Evolutionary conservation across 495 filamentous ascomycete genomes (phyloP).

Genomic region (Penicillium bovifimosum): DNA sequence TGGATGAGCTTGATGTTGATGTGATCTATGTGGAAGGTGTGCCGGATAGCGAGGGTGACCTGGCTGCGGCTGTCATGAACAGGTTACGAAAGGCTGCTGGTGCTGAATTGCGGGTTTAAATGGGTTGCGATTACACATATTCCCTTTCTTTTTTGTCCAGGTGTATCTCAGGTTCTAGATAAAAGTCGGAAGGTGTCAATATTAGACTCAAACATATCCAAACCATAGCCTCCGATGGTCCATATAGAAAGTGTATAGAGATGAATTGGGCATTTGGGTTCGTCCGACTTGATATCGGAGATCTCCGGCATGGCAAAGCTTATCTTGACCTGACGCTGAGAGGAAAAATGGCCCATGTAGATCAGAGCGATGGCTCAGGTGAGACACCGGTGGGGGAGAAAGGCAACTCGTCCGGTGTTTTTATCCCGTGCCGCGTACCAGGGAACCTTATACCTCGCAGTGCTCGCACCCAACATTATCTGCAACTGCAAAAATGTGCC

Average conservation of each 20-base stretch:
- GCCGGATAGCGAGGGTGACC: conserved; percentile 63
- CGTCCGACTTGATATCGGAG: conserved; percentile 4
- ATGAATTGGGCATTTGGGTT: background rate
- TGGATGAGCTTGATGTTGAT: conserved; percentile 74
- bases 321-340: background rate
- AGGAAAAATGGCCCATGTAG: background rate
- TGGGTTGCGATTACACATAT: conserved; percentile 4
- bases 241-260: background rate
- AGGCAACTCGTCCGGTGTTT: conserved; percentile 1
- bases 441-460: no score
- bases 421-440: no score
- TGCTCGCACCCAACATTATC: no score
- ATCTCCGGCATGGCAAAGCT: conserved; percentile 11
- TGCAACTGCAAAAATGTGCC: conserved; percentile 24
- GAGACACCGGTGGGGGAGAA: conserved; percentile 6
- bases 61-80: conserved; percentile 97
- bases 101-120: conserved; percentile 35
- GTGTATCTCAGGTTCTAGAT: background rate
- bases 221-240: background rate
- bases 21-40: conserved; percentile 92
- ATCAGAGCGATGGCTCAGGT: no score
- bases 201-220: background rate
- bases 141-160: background rate
- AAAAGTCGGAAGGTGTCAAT: background rate
- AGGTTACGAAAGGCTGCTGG: conserved; percentile 82